Base-by-base conservation (phyloP, 176 grass and related monocot species). In the Poa pratensis region DNA sequence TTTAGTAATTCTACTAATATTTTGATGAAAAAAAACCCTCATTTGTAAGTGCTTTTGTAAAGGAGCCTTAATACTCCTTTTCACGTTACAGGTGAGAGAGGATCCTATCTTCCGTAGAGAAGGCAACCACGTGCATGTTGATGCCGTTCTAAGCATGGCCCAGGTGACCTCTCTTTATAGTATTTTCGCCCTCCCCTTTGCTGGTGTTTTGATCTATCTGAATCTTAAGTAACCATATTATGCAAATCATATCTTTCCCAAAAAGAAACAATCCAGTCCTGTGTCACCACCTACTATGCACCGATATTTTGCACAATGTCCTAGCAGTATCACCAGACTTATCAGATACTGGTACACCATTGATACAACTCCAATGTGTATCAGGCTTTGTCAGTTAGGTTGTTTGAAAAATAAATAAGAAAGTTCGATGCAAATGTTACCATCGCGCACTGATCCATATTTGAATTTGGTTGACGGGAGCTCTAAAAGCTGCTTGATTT, bases 71-170 rank as follows among this genome's bases (percentile, higher is more conserved):
- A 73, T 77, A 63, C 80, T 72, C 64, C 62, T 75, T 79, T 85
- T 73, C 43, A 39, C 69, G 23, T 79, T 88, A 81, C 82, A 98
- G 96, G 88, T 98, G 16, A 90, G 88, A 81, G 88, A 98, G 62
- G 96, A 98, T 71, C 93, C 93, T 77, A 85, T 92, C 60, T 98
- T 98, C 46, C 91, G 86, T 72, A 90, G 96, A 94, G 96, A 98
- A 90, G 90, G 94, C 88, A 91, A 69, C 82, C 86, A 98, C 76
- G 89, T 98, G 69, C 91, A 95, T 84, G 91, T 98, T 80, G 93
- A 98, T 89, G 91, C 93, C 83, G 79, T 86, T 80, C 69, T 94
- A 87, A 95, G 88, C 87, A 85, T 98, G 79, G 52, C 93, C 79
- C 93, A 98, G 93, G 96, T 98, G 45, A 26, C 28, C 19, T 77